Evolutionary conservation across 768 basidiomycete genomes (phyloP).

Genomic region (Suillus occidentalis): DNA sequence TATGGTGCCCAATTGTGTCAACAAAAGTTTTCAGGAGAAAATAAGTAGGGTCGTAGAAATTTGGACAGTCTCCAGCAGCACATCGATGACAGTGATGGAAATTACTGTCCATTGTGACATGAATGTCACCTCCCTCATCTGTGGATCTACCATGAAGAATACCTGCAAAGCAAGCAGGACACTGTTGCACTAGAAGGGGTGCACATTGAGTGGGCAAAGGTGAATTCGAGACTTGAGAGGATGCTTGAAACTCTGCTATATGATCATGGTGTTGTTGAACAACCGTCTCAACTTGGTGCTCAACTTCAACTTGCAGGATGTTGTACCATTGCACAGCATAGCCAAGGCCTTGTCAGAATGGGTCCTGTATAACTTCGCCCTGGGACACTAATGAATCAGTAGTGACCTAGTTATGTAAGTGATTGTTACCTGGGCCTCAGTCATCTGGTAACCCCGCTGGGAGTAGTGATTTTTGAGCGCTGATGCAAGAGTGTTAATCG

Average conservation of each 20-base stretch:
- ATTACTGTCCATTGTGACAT: conserved; percentile 38
- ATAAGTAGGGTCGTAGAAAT: conserved; percentile 32
- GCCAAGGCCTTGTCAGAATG: conserved; percentile 30
- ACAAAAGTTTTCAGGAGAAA: conserved; percentile 36
- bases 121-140: conserved; percentile 34
- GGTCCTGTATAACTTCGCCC: conserved; percentile 28
- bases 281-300: conserved; percentile 12
- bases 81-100: conserved; percentile 39
- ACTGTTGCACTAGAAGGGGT: neutral
- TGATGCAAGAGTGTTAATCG: conserved; percentile 14
- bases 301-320: conserved; percentile 17
- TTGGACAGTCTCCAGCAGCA: conserved; percentile 31
- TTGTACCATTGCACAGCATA: conserved; percentile 33
- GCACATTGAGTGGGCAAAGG: neutral
- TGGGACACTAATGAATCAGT: conserved; percentile 10
- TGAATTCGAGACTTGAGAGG: neutral
- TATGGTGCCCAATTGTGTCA: conserved; percentile 30
- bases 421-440: neutral
- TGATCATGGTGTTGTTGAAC: conserved; percentile 3
- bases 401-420: conserved; percentile 13
- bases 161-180: neutral
- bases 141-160: neutral
- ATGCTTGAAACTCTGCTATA: neutral
- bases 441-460: conserved; percentile 16
- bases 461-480: conserved; percentile 4